Base-by-base conservation (phyloP, 257 asterid species). In the Pogostemon cablin region DNA sequence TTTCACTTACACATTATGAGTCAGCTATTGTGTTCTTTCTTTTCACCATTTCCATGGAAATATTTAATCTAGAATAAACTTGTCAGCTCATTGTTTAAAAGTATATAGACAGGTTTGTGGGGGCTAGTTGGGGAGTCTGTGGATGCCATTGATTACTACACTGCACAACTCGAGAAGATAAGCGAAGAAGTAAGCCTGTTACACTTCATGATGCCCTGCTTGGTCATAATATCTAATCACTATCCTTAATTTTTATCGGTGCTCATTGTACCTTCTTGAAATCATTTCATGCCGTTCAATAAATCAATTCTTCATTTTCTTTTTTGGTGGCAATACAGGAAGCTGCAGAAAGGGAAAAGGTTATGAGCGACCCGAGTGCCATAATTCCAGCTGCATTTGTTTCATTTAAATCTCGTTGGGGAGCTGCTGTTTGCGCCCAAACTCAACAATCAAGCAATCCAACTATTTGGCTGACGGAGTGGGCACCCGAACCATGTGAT, bases 401-500 rank as follows among this genome's bases (percentile, higher is more conserved):
- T 44, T 93, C 99, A 3, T 93, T 93, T 72, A 85, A 82, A 71
- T 83, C 91, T 8, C 83, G 99, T 57, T 93, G 97, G 97, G 99
- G 92, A 71, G 96, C 99, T 17, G 99, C 97, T 35, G 92, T 93
- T 56, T 91, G 99, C 57, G 95, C 97, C 20, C 99, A 93, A 77
- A 93, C 99, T 40, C 97, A 91, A 74, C 97, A 85, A 75, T 55
- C 96, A 5, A 89, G 92, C 68, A 93, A 93, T 75, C 95, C 98
- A 38, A 91, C 96, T 7, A 72, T 87, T 76, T 93, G 98, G 98
- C 82, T 93, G 70, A 87, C 96, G 12, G 95, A 91, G 58, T 93
- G 98, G 97, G 97, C 98, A 17, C 96, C 98, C 20, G 98, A 93
- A 68, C 98, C 97, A 4, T 88, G 96, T 53, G 93, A 93, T 65